Evolutionary conservation across 106 monocot genomes (phyloP), one percentile per base, ranked within the genome.

Genomic region (Iris macrosiphon): DNA sequence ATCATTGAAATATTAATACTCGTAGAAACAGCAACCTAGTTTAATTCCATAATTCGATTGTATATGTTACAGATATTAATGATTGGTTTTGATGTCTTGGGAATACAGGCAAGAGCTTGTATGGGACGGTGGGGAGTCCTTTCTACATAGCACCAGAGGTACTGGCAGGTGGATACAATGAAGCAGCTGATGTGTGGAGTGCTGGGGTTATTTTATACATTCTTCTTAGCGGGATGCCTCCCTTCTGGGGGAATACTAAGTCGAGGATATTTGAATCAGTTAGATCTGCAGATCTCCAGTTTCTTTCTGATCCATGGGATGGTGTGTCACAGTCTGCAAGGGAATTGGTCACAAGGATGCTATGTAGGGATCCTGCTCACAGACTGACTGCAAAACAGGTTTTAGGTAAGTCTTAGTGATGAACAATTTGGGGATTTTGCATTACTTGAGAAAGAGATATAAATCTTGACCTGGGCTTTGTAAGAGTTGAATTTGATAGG

Each of bases 81-180:
- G 21, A 31, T 15, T 16, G 3, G 51, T 5, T 15, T 51, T 51
- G 10, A 25, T 26, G 23, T 22, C 23, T 19, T 55, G 31, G n/a
- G 54, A 34, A 8, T 15, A 41, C 81, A 95, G 95, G 95, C 28
- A 60, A 79, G 54, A 85, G 57, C 45, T 80, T 95, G 62, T 51
- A 62, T 51, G 84, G 84, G 39, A 89, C 75, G 5, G 95, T 95
- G 14, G 95, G 95, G 2, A 95, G 95, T 64, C 95, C 95, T 2
- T 95, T 95, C 31, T 95, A 95, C 63, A 95, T 95, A 70, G 84
- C 95, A 17, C 95, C 95, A 3, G 95, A 95, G 55, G 95, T 95
- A 7, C 40, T 95, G 23, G 49, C 79, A 10, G 89, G 95, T 45
- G 95, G 88, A 12, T 95, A 95, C 54, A 95, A 79, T 43, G 76